These are phyloP conservation scores for Beauveria pseudobassiana DNA, from an alignment of 2,329 filamentous ascomycete species.

Conservation along the genomic window DNA sequence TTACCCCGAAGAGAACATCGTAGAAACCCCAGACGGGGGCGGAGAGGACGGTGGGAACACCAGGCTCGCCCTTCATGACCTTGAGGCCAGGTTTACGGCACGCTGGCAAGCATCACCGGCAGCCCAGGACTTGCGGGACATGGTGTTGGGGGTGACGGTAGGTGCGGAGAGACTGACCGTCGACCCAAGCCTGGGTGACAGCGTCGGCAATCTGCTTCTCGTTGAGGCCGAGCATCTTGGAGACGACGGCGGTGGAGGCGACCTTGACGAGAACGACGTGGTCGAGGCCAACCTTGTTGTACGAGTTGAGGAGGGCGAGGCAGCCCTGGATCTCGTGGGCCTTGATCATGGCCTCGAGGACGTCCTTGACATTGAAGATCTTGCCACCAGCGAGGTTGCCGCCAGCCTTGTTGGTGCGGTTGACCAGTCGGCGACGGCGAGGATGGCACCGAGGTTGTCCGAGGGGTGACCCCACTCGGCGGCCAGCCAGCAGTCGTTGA, in stretches of 20 bases:
- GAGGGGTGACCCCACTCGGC: conserved; percentile 99
- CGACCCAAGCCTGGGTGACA: conserved; percentile 94
- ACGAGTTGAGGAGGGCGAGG: conserved; percentile 93
- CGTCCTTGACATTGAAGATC: conserved; percentile 80
- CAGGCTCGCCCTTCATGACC: conserved; percentile 84
- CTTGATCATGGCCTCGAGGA: conserved; percentile 97
- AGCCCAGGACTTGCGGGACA: conserved; percentile 99
- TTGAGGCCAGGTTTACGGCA: conserved; percentile 88
- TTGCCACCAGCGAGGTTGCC: conserved; percentile 81
- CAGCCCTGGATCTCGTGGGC: conserved; percentile 98
- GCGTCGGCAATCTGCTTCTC: conserved; percentile 92
- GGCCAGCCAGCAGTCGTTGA: conserved; percentile 99
- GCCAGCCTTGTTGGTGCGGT: conserved; percentile 71
- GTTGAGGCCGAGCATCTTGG: conserved; percentile 85
- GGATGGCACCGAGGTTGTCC: conserved; percentile 94
- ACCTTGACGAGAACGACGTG: conserved; percentile 98
- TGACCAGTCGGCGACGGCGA: conserved; percentile 95
- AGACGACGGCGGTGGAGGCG: conserved; percentile 86
- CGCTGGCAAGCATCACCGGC: conserved; percentile 96
- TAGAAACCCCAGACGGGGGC: conserved; percentile 97
- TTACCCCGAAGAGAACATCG: conserved; percentile 96
- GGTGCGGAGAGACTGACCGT: conserved; percentile 90
- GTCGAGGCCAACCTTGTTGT: conserved; percentile 96
- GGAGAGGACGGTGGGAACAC: conserved; percentile 85
- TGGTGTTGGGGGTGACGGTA: conserved; percentile 98